Evolutionary conservation across 352 stramenopile genomes (phyloP).

Genomic region (Globisporangium sylvaticum): DNA sequence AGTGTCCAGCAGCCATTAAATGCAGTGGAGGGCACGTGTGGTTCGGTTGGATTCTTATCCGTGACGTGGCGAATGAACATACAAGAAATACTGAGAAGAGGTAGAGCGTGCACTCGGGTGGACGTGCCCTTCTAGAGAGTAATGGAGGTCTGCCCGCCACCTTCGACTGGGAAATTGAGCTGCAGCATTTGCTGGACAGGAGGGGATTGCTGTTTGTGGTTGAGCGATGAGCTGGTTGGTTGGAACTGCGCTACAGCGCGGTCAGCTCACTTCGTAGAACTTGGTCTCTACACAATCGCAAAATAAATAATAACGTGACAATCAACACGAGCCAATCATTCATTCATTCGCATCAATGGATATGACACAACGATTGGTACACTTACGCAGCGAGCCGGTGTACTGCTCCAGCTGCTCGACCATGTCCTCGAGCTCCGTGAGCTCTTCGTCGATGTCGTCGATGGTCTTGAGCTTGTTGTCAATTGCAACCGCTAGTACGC

Average conservation of each 20-base stretch:
- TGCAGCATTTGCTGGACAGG: background rate
- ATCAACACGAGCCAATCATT: slow-evolving; percentile 13
- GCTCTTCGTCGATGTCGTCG: slow-evolving; percentile 80
- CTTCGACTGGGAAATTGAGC: background rate
- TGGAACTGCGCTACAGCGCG: too few species aligned
- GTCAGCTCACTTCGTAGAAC: slow-evolving; percentile 50
- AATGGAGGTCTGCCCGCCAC: background rate
- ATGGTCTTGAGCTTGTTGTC: slow-evolving; percentile 76
- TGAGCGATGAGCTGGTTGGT: slow-evolving; percentile 11
- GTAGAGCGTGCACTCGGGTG: background rate
- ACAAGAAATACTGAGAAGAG: background rate
- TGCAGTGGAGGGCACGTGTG: background rate
- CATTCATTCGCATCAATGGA: background rate
- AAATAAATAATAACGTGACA: background rate
- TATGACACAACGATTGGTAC: background rate
- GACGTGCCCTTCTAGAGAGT: background rate
- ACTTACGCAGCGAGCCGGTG: slow-evolving; percentile 65
- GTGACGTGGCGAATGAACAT: background rate
- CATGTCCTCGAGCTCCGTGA: slow-evolving; percentile 85
- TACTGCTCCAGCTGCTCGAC: slow-evolving; percentile 84
- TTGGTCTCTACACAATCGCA: slow-evolving; percentile 49
- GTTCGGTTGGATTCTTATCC: background rate
- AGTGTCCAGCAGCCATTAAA: background rate
- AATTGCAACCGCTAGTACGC: slow-evolving; percentile 37
- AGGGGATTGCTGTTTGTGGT: background rate